Base-by-base conservation (phyloP, 2,329 filamentous ascomycete genomes). In the Verticillium alfalfae region DNA sequence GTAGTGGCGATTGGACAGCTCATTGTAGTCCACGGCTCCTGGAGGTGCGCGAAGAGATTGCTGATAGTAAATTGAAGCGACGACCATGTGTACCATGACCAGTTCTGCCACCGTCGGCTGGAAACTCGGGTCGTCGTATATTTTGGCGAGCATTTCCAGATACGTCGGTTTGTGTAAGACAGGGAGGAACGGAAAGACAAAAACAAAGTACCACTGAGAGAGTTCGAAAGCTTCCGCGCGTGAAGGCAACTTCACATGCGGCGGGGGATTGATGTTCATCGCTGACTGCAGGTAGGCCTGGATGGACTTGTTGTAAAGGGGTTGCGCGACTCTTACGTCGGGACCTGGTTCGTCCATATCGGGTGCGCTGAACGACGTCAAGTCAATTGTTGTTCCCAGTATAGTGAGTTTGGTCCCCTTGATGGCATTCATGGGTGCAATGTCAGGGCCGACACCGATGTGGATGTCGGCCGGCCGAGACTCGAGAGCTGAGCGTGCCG, bases 311-410 rank as follows among this genome's bases (percentile, higher is more conserved):
- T 90, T 89, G 73, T 88, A 88, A 10, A 87, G 70, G 2, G 80
- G 80, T 36, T 75, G 73, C 4, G 74, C 73, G 36, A 69, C 72
- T 26, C 75, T 73, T 18, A 73, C 73, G 22, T 72, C 82, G 67
- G 71, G 75, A 63, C 72, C 76, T 62, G 75, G 85, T 76, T 90
- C 88, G 67, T 90, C 85, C 71, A 86, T 80, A 63, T 92, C 89
- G 1, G 82, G 79, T 1, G 84, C 85, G 56, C 88, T 83, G 69
- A 91, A 92, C 55, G 88, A 86, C 13, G 89, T 87, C 52, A 94
- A 84, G 72, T 96, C 90, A 68, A 95, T 89, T 56, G 90, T 88
- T 67, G 89, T 90, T 38, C 91, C 92, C 52, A 95, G 85, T 60
- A 96, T 85, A 1, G 90, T 88, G n/a, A 95, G 78, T 9, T 85